Percentiles rank a stretch among this genome's conserved stretches.
These are phyloP conservation scores for Datura wrightii DNA, from an alignment of 257 asterid species.

Conservation along the genomic window DNA sequence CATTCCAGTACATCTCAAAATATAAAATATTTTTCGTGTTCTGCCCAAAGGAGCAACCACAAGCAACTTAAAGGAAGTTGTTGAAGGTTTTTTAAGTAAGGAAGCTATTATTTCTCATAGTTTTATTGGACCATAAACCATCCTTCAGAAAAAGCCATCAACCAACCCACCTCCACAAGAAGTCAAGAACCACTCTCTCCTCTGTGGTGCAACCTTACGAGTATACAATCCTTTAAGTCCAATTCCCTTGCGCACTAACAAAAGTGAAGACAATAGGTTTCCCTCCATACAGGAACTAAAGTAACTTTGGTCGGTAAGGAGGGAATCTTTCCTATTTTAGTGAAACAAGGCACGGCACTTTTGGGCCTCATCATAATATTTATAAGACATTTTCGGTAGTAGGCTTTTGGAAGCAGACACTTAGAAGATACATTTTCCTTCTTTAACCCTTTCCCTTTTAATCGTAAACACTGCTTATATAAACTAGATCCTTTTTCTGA, in stretches of 20 bases:
- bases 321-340: neutral
- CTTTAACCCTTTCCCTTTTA: neutral
- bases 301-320: neutral
- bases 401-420: conserved; percentile 20
- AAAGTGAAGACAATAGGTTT: neutral
- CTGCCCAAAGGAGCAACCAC: neutral
- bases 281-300: neutral
- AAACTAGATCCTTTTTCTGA: neutral
- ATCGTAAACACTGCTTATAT: neutral
- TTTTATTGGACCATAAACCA: conserved; percentile 6
- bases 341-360: conserved; percentile 4
- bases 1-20: neutral
- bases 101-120: neutral
- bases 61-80: neutral
- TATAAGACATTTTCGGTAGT: neutral
- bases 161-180: conserved; percentile 2
- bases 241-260: neutral
- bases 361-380: conserved; percentile 14
- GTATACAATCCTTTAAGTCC: conserved; percentile 12
- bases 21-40: neutral
- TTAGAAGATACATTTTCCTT: neutral
- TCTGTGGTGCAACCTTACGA: neutral
- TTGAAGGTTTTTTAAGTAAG: neutral
- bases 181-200: neutral
- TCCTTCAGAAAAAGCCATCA: neutral